phyloP scores from a whole-genome alignment of 176 grass and related monocot genomes.

The Poa annua region DNA sequence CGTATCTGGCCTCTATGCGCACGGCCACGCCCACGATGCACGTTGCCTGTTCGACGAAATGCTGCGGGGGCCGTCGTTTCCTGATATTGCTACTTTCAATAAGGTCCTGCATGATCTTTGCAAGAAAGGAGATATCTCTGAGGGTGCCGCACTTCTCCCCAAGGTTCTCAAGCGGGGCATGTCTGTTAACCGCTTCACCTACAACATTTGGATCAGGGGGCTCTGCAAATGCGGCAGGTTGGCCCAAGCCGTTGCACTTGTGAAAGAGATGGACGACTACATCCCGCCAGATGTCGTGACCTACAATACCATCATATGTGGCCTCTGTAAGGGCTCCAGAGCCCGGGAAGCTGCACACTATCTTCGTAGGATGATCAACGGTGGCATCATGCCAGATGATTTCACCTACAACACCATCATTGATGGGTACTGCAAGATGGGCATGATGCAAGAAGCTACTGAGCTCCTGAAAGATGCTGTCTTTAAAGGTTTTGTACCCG shows the following conservation, averaged over 20 bases:
- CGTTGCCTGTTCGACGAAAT: conserved; percentile 78
- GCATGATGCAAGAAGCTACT: conserved; percentile 71
- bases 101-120: conserved; percentile 83
- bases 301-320: conserved; percentile 87
- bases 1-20: conserved; percentile 55
- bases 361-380: conserved; percentile 79
- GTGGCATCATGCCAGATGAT: conserved; percentile 82
- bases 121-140: conserved; percentile 68
- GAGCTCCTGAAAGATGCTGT: conserved; percentile 79
- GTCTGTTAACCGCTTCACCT: conserved; percentile 66
- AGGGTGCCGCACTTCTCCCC: conserved; percentile 62
- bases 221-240: conserved; percentile 71
- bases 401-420: conserved; percentile 97
- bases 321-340: conserved; percentile 72
- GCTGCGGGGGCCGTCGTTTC: conserved; percentile 48
- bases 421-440: conserved; percentile 86
- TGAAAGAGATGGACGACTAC: conserved; percentile 58
- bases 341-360: conserved; percentile 61
- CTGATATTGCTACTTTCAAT: conserved; percentile 67
- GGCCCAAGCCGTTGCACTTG: conserved; percentile 59
- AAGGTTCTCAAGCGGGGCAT: conserved; percentile 76
- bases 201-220: conserved; percentile 87
- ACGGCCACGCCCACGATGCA: conserved; percentile 48
- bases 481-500: conserved; percentile 92
- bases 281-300: conserved; percentile 73